These are phyloP conservation scores for Saccharomycopsis vini DNA, from an alignment of 805 yeast species.

Conservation along the genomic window DNA sequence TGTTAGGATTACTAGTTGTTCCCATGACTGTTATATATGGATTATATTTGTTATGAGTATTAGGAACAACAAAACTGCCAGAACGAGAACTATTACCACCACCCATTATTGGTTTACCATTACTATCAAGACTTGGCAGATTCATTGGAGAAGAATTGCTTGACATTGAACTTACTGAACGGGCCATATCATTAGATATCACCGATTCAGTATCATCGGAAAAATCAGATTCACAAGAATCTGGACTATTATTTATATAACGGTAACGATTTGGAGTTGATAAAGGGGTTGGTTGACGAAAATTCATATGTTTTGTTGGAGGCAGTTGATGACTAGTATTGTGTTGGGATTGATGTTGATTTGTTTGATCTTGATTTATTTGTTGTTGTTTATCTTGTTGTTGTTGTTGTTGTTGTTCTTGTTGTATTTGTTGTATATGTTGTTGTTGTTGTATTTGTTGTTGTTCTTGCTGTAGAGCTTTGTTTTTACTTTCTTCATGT, in stretches of 20 bases:
- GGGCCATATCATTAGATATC: slow-evolving; percentile 20
- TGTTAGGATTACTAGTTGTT: too few species aligned
- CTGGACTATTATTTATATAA: slow-evolving; percentile 8
- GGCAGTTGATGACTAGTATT: background rate
- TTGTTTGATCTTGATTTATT: background rate
- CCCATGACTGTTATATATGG: too few species aligned
- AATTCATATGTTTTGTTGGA: slow-evolving; percentile 17
- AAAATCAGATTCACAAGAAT: slow-evolving; percentile 9
- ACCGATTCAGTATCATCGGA: slow-evolving; percentile 18
- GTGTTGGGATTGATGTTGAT: background rate
- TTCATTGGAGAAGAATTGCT: slow-evolving; percentile 17
- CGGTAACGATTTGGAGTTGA: slow-evolving; percentile 24
- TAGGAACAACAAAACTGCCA: slow-evolving; percentile 14
- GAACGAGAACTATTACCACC: slow-evolving; percentile 3
- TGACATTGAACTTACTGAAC: slow-evolving; percentile 31
- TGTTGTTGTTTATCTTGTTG: slow-evolving; percentile 1
- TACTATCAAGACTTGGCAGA: slow-evolving; percentile 8
- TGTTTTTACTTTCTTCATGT: slow-evolving; percentile 16
- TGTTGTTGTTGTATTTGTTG: slow-evolving; percentile 2
- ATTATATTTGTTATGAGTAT: slow-evolving; percentile 1
- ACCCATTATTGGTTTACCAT: background rate
- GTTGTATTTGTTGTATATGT: slow-evolving; percentile 1
- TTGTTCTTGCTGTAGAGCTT: slow-evolving; percentile 3
- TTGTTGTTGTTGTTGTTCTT: slow-evolving; percentile 1
- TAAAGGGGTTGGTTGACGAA: slow-evolving; percentile 20